A percentile compares a stretch with the other conserved stretches of the same genome.
phyloP scores from a whole-genome alignment of 2,329 filamentous ascomycete species.

The Diplodia scrobiculata region DNA sequence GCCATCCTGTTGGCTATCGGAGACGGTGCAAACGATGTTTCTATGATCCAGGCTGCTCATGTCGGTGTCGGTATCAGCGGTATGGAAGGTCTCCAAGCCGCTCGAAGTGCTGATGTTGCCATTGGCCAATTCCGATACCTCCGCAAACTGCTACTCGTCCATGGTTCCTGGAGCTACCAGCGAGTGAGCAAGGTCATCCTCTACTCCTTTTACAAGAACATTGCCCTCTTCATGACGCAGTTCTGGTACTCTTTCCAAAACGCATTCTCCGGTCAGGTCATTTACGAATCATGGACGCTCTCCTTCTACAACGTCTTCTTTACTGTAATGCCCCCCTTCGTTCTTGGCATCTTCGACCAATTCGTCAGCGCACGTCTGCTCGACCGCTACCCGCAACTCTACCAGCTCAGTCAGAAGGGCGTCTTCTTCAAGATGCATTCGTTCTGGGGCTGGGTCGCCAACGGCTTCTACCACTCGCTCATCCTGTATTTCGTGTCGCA shows the following conservation, averaged over 20 bases:
- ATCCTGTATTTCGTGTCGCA: conserved; percentile 85
- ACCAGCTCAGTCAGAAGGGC: conserved; percentile 88
- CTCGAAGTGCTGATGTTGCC: conserved; percentile 89
- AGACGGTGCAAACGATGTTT: conserved; percentile 98
- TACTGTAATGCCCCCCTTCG: conserved; percentile 89
- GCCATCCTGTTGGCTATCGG: conserved; percentile 92
- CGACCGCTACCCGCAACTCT: conserved; percentile 94
- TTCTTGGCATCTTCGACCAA: conserved; percentile 94
- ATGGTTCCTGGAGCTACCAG: conserved; percentile 97
- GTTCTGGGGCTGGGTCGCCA: conserved; percentile 89
- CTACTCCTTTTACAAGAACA: conserved; percentile 99
- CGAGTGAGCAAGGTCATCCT: conserved; percentile 95
- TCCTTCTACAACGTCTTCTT: conserved; percentile 99
- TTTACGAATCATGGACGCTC: conserved; percentile 99
- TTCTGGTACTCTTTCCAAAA: conserved; percentile 99
- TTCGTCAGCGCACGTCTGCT: conserved; percentile 92
- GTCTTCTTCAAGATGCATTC: conserved; percentile 91
- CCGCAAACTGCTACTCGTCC: conserved; percentile 88
- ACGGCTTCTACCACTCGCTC: conserved; percentile 93
- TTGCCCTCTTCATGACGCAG: conserved; percentile 96
- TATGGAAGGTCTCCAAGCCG: conserved; percentile 93
- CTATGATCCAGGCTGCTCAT: conserved; percentile 98
- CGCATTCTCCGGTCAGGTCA: conserved; percentile 94
- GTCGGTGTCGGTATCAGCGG: conserved; percentile 98
- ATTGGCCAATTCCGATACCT: conserved; percentile 96